A percentile compares a stretch with the other conserved stretches of the same genome.
These are phyloP conservation scores for Pseudogymnoascus sp. DNA, from an alignment of 2,329 filamentous ascomycete genomes.

Conservation along the genomic window DNA sequence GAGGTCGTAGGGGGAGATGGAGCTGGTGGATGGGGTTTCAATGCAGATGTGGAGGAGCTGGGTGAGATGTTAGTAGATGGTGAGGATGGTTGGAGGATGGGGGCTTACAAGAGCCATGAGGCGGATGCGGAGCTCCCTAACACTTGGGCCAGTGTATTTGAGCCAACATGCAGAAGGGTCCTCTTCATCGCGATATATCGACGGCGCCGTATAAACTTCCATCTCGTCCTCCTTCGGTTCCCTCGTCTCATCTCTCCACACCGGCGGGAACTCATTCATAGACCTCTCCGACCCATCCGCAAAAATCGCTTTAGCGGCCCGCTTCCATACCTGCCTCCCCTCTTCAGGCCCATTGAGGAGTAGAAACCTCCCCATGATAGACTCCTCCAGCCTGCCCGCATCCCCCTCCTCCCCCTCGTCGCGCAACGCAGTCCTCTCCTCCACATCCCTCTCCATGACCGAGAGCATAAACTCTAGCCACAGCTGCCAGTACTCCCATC, in stretches of 20 bases:
- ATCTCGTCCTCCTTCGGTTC: conserved; percentile 40
- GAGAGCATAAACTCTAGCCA: conserved; percentile 78
- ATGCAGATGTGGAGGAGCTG: conserved; percentile 26
- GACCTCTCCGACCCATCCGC: conserved; percentile 52
- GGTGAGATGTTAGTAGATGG: conserved; percentile 15
- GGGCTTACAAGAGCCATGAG: conserved; percentile 22
- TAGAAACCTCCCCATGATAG: conserved; percentile 55
- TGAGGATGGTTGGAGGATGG: neutral
- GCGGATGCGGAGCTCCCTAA: conserved; percentile 23
- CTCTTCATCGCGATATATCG: conserved; percentile 3
- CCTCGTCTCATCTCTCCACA: conserved; percentile 46
- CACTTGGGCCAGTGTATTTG: conserved; percentile 17
- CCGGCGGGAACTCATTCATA: conserved; percentile 49
- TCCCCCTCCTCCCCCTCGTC: conserved; percentile 20
- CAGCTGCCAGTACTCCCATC: conserved; percentile 74
- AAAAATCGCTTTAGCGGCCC: conserved; percentile 58
- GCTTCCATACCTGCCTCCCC: conserved; percentile 35
- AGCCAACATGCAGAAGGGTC: neutral
- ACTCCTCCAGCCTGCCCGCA: conserved; percentile 37
- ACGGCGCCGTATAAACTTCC: conserved; percentile 18
- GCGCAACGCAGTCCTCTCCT: neutral
- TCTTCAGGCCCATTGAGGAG: conserved; percentile 23
- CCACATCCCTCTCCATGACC: conserved; percentile 58
- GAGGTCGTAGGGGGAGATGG: conserved; percentile 36
- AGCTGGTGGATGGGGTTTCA: conserved; percentile 29